Percentiles rank a stretch among this genome's conserved stretches.
These are phyloP conservation scores for Lepidopterella palustris DNA, from an alignment of 495 filamentous ascomycete species.

Conservation along the genomic window DNA sequence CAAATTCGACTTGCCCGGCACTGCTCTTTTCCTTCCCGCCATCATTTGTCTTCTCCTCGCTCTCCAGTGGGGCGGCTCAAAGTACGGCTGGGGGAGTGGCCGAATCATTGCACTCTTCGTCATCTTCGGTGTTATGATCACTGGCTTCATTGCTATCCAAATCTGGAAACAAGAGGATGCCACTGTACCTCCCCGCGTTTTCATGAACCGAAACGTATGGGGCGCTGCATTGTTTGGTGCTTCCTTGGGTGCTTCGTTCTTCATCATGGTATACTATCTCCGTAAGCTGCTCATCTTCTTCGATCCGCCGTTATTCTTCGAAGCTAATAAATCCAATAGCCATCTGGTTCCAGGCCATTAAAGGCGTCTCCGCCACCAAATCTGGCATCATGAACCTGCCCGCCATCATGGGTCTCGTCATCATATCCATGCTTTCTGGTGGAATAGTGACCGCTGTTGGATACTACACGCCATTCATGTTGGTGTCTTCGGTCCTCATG, in stretches of 20 bases:
- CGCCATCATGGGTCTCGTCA: slow-evolving; percentile 43
- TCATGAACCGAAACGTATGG: slow-evolving; percentile 35
- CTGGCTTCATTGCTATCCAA: slow-evolving; percentile 45
- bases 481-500: slow-evolving; percentile 47
- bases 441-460: slow-evolving; percentile 49
- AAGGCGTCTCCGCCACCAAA: slow-evolving; percentile 49
- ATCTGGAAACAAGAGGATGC: slow-evolving; percentile 38
- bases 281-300: slow-evolving; percentile 38
- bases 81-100: slow-evolving; percentile 48
- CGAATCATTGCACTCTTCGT: slow-evolving; percentile 50
- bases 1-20: slow-evolving; percentile 37
- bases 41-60: slow-evolving; percentile 52
- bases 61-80: slow-evolving; percentile 54
- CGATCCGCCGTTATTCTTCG: background rate
- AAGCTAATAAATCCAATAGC: slow-evolving; percentile 45
- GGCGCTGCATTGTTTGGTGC: slow-evolving; percentile 29
- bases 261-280: slow-evolving; percentile 30
- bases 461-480: slow-evolving; percentile 60
- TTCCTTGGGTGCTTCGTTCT: slow-evolving; percentile 34
- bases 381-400: slow-evolving; percentile 58
- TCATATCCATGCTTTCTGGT: slow-evolving; percentile 46
- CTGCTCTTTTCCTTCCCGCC: slow-evolving; percentile 44
- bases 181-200: slow-evolving; percentile 37
- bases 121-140: slow-evolving; percentile 41
- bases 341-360: slow-evolving; percentile 72